Evolutionary conservation across 352 stramenopile genomes (phyloP).

Genomic region (Phytophthora cryptogea): DNA sequence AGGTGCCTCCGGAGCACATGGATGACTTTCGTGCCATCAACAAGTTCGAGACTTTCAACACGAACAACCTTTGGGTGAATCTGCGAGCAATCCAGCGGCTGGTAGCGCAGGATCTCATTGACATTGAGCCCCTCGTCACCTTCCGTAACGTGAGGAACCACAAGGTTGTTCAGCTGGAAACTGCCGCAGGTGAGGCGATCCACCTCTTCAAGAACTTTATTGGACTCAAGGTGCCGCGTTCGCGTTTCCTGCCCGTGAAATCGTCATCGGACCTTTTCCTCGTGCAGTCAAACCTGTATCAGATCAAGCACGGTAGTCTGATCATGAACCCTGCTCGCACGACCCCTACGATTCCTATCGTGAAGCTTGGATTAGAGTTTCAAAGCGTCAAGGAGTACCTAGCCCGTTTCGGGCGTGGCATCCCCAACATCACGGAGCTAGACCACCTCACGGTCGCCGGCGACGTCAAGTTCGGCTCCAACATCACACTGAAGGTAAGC

Average conservation of each 20-base stretch:
- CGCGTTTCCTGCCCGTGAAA: conserved; percentile 98
- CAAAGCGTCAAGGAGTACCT: conserved; percentile 89
- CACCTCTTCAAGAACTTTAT: conserved; percentile 98
- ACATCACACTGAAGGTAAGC: conserved; percentile 90
- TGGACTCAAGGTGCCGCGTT: conserved; percentile 95
- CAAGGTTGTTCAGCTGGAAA: conserved; percentile 95
- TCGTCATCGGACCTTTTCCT: conserved; percentile 98
- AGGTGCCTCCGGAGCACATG: conserved; percentile 96
- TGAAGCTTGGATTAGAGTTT: conserved; percentile 94
- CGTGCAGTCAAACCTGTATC: conserved; percentile 93
- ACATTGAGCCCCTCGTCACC: conserved; percentile 96
- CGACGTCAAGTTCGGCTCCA: conserved; percentile 93
- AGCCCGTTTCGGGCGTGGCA: conserved; percentile 83
- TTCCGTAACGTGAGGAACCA: conserved; percentile 96
- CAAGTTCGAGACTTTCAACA: conserved; percentile 99
- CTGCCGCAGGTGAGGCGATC: conserved; percentile 97
- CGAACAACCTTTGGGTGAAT: conserved; percentile 99
- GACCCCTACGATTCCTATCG: conserved; percentile 89
- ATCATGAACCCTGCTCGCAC: conserved; percentile 86
- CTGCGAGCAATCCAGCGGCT: conserved; percentile 97
- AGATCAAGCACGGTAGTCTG: conserved; percentile 92
- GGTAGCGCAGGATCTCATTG: conserved; percentile 97
- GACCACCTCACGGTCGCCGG: conserved; percentile 93
- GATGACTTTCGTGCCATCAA: conserved; percentile 93
- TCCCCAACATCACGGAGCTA: conserved; percentile 93